Conservation (phyloP, 2,329 filamentous ascomycete species). For the Thielaviopsis cerberus region DNA sequence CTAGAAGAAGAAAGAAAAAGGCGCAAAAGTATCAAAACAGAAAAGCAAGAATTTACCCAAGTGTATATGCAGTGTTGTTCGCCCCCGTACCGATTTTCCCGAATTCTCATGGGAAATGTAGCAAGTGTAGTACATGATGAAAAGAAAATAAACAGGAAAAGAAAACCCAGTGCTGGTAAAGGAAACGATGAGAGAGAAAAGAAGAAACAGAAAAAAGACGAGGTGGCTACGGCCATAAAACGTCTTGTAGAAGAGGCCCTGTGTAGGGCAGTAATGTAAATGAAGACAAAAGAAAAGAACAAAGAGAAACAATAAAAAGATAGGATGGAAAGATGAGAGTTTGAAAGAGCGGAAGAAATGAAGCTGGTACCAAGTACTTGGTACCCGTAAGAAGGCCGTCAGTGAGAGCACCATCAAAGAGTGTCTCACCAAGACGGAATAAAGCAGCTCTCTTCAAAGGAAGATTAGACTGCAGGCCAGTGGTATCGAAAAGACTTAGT, state of each 20-base stretch:
- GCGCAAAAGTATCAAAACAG: not conserved
- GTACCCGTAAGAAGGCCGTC: not conserved
- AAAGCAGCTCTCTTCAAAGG: not conserved
- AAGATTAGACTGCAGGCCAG: not conserved
- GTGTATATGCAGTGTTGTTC: not conserved
- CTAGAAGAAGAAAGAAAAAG: not conserved
- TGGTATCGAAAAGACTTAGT: conserved; percentile 3
- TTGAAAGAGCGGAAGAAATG: conserved; percentile 3
- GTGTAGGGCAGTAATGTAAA: not conserved
- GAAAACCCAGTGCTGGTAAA: not conserved
- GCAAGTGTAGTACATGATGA: not conserved
- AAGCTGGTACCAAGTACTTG: not conserved
- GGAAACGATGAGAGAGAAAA: not conserved
- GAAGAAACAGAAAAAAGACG: not conserved
- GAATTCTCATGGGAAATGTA: not conserved
- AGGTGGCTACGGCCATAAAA: not conserved
- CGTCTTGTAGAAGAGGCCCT: not conserved
- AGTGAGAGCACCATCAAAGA: not conserved
- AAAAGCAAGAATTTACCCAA: not conserved
- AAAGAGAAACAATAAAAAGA: conserved; percentile 2
- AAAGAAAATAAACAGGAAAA: not conserved
- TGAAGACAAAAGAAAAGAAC: not conserved
- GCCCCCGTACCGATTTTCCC: not conserved
- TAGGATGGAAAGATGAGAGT: not conserved
- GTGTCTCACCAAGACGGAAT: not conserved